Base-by-base conservation (phyloP, 2,329 filamentous ascomycete species). In the Hansfordia pulvinata region DNA sequence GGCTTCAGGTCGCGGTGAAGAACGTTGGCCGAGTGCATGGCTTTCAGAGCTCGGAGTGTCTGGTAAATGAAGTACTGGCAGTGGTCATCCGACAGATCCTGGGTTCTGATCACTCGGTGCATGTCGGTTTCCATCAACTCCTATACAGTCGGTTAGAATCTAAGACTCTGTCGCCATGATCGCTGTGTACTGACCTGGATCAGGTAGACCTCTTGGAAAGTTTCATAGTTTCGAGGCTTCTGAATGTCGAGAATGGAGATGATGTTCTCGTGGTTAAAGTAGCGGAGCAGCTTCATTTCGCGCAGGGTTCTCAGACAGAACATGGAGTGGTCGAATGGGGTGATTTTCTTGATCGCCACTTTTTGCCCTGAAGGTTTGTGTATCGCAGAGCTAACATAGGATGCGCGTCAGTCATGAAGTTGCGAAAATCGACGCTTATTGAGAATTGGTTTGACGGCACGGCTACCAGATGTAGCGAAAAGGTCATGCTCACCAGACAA, bases 51-150 rank as follows among this genome's bases (percentile, higher is more conserved):
- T 44, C 90, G 85, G 31, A 98, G 73, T 3, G 90, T 98, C 62
- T 98, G 90, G 66, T 98, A 98, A 58, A 98, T 98, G 61, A 98
- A 98, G 63, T 98, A 98, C 57, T 98, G 90, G 70, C 90, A 98
- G 56, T 98, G 90, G 53, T 98, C 90, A 54, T 98, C 90, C 19
- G 90, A 96, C 23, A 98, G 73, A 49, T 98, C 90, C 58, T 98
- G 90, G 20, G 90, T 98, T 42, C 90, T 84, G 48, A 98, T 98
- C 39, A 98, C 90, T 40, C 90, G 76, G 56, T 98, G 90, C 90
- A 98, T 98, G 49, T 98, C 90, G 25, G 90, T 98, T 63, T 98
- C 90, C 90, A 98, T 98, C 44, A 98, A 72, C 58, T 93, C 86
- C 83, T 93, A 35, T 2, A 35, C 19, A 20, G 19, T 12, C 16